Evolutionary conservation across 495 filamentous ascomycete genomes (phyloP).

Genomic region (Neurospora sp.): DNA sequence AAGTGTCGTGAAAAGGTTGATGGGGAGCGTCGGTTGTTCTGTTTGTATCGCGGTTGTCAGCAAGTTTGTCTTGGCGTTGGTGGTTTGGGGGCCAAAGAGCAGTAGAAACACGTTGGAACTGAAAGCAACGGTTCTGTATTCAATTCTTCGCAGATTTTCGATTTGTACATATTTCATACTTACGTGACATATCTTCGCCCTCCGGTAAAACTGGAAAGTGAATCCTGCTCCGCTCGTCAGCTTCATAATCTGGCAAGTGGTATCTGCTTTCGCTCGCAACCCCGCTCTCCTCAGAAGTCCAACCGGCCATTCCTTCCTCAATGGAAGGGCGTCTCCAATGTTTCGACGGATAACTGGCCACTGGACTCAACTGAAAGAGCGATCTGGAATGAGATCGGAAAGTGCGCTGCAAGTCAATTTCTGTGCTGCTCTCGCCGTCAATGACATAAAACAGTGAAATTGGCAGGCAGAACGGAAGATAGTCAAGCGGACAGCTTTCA

Average conservation of each 20-base stretch:
- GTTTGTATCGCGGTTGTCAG: not conserved
- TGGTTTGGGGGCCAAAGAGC: not conserved
- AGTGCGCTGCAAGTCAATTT: not conserved
- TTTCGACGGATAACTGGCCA: not conserved
- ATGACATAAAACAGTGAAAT: not conserved
- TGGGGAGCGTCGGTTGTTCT: not conserved
- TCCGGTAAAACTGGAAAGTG: not conserved
- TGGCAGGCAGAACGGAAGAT: not conserved
- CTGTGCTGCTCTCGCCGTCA: not conserved
- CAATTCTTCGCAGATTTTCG: not conserved
- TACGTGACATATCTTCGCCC: not conserved
- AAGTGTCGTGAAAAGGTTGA: constrained; percentile 31
- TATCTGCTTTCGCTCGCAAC: not conserved
- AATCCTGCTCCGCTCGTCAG: not conserved
- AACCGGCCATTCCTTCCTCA: not conserved
- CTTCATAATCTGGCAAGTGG: not conserved
- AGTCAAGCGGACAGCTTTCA: not conserved
- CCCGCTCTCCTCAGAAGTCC: not conserved
- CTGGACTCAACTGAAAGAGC: not conserved
- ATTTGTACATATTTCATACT: not conserved
- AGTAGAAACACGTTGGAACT: not conserved
- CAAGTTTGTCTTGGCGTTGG: not conserved
- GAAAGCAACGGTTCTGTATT: not conserved
- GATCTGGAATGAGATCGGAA: not conserved
- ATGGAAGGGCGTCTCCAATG: not conserved